phyloP scores from a whole-genome alignment of 2,329 filamentous ascomycete species.

The Penicillium sclerotiorum region DNA sequence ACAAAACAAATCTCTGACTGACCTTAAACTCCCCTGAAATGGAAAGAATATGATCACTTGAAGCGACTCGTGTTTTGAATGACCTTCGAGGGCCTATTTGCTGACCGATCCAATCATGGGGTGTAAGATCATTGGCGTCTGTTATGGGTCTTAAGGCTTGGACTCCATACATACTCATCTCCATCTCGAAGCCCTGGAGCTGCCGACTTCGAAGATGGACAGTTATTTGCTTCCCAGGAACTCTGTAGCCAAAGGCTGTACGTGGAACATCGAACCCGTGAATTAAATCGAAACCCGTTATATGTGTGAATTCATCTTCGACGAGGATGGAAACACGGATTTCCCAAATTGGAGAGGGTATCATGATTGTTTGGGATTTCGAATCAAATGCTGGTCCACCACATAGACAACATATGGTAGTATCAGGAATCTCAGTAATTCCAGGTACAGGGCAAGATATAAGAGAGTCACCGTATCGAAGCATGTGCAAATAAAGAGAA shows the following conservation, averaged over 20 bases:
- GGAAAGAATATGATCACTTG: constrained; percentile 1
- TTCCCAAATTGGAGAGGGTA: constrained; percentile 1
- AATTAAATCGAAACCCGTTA: constrained; percentile 7
- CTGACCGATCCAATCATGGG: constrained; percentile 3
- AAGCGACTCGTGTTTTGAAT: background rate
- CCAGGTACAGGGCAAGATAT: no score
- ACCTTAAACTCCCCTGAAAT: constrained; percentile 6
- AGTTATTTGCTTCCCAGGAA: constrained; percentile 7
- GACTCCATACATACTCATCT: background rate
- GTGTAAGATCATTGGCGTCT: background rate
- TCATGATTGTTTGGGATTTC: background rate
- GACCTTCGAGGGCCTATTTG: background rate
- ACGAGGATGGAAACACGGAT: constrained; percentile 6
- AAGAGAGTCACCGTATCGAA: no score
- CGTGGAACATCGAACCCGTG: background rate
- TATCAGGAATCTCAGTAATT: no score
- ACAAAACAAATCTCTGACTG: background rate
- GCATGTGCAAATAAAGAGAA: no score
- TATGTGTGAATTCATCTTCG: constrained; percentile 4
- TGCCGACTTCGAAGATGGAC: constrained; percentile 4
- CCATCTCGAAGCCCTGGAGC: constrained; percentile 2
- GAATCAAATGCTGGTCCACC: background rate
- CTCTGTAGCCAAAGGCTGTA: constrained; percentile 6
- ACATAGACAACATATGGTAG: background rate
- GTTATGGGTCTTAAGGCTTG: constrained; percentile 1